Evolutionary conservation across 2,329 filamentous ascomycete species (phyloP).

Genomic region (Trichoderma sp.): DNA sequence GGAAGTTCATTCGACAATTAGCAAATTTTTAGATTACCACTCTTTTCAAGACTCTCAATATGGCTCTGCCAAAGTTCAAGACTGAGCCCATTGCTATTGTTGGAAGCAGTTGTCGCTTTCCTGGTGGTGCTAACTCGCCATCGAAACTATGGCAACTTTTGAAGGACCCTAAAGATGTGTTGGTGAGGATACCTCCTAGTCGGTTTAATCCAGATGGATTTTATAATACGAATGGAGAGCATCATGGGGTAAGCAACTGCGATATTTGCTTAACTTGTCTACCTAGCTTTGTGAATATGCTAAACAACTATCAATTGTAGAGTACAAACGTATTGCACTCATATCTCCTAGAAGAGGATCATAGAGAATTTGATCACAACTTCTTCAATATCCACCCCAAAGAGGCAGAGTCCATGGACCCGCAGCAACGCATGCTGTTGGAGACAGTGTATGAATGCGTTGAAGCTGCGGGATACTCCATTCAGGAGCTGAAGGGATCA

Average conservation of each 20-base stretch:
- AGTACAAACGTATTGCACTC: constrained; percentile 27
- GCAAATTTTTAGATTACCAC: too few species aligned
- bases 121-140: constrained; percentile 43
- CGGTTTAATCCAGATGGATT: constrained; percentile 49
- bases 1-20: too few species aligned
- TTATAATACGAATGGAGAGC: constrained; percentile 48
- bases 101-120: constrained; percentile 49
- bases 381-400: constrained; percentile 35
- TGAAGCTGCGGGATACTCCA: constrained; percentile 40
- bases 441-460: constrained; percentile 49
- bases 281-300: too few species aligned
- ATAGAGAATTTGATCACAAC: constrained; percentile 45
- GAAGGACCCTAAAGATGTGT: constrained; percentile 36
- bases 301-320: too few species aligned
- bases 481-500: constrained; percentile 32
- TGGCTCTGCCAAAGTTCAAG: too few species aligned
- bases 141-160: constrained; percentile 42
- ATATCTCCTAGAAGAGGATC: constrained; percentile 44
- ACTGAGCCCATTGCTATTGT: constrained; percentile 37
- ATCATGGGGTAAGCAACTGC: too few species aligned
- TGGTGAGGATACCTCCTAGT: constrained; percentile 29
- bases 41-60: too few species aligned
- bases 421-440: constrained; percentile 36
- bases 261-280: too few species aligned
- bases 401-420: constrained; percentile 30